These are phyloP conservation scores for Begonia peltatifolia DNA, from an alignment of 306 rosid species.

Conservation along the genomic window DNA sequence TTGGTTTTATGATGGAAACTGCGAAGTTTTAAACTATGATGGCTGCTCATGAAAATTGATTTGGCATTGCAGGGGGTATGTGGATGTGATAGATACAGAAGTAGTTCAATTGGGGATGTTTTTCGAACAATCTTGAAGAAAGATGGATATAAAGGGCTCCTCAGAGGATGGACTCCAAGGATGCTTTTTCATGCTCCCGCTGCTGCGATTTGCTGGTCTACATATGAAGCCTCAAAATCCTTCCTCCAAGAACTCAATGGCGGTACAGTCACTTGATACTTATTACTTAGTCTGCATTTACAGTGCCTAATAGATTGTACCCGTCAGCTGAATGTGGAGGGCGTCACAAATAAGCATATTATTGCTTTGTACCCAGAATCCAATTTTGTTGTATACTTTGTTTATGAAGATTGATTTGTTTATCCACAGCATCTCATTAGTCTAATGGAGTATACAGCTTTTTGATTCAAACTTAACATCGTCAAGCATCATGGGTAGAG, in stretches of 20 bases:
- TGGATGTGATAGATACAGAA: background rate
- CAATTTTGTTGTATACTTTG: too few species aligned
- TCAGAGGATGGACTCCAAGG: conserved; percentile 49
- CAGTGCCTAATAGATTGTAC: too few species aligned
- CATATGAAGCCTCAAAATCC: conserved; percentile 72
- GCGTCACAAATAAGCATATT: too few species aligned
- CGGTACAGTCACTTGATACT: conserved; percentile 20
- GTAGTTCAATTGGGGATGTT: background rate
- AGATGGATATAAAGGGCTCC: background rate
- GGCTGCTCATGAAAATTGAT: too few species aligned
- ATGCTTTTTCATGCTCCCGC: conserved; percentile 97
- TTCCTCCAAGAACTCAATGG: conserved; percentile 50
- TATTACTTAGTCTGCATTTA: conserved; percentile 4
- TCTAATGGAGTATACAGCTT: background rate
- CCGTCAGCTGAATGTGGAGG: too few species aligned
- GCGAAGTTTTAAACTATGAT: background rate
- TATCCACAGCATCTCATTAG: background rate
- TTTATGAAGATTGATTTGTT: conserved; percentile 4
- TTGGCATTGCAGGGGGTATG: background rate
- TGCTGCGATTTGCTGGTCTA: conserved; percentile 92
- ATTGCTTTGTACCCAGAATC: too few species aligned
- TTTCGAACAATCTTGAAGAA: background rate
- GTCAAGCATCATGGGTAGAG: background rate
- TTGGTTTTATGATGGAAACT: background rate
- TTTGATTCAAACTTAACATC: background rate